A percentile compares a stretch with the other conserved stretches of the same genome.
Evolutionary conservation across 2,329 filamentous ascomycete genomes (phyloP).

Genomic region (Claviceps humidiphila): DNA sequence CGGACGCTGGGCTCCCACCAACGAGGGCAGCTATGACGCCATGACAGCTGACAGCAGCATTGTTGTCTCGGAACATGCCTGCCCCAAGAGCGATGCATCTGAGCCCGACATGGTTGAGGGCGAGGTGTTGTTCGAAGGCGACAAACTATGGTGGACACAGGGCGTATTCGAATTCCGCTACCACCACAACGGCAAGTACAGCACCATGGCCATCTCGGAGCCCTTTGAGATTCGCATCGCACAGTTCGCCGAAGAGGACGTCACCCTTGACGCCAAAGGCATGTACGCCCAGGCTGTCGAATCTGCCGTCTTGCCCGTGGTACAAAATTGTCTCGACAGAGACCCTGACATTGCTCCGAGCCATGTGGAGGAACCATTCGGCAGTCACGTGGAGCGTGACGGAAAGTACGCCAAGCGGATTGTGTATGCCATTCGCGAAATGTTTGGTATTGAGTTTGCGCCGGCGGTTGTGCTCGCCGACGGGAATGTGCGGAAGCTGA

Average conservation of each 20-base stretch:
- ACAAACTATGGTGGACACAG: slow-evolving; percentile 95
- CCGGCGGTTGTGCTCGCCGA: slow-evolving; percentile 86
- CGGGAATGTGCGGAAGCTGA: slow-evolving; percentile 77
- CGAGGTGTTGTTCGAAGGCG: slow-evolving; percentile 76
- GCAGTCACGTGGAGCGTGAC: slow-evolving; percentile 71
- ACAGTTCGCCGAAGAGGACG: slow-evolving; percentile 65
- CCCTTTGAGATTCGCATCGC: slow-evolving; percentile 83
- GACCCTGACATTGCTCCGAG: slow-evolving; percentile 83
- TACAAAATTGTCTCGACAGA: slow-evolving; percentile 85
- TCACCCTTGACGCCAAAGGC: slow-evolving; percentile 44
- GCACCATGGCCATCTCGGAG: slow-evolving; percentile 84
- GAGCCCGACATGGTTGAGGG: slow-evolving; percentile 54
- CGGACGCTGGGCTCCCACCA: slow-evolving; percentile 80
- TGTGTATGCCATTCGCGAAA: slow-evolving; percentile 87
- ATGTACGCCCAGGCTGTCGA: slow-evolving; percentile 60
- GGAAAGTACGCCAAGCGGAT: slow-evolving; percentile 80
- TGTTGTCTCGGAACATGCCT: slow-evolving; percentile 50
- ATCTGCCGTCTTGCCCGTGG: slow-evolving; percentile 62
- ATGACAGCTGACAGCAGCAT: slow-evolving; percentile 65
- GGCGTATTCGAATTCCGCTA: slow-evolving; percentile 96
- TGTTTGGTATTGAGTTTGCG: slow-evolving; percentile 95
- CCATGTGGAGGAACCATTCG: slow-evolving; percentile 69
- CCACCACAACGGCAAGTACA: slow-evolving; percentile 85
- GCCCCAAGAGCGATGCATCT: slow-evolving; percentile 36
- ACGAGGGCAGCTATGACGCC: slow-evolving; percentile 62